Percentiles rank a stretch among this genome's conserved stretches.
Conservation (phyloP, 73 alveolate species). For the Tetrahymena elliotti region DNA sequence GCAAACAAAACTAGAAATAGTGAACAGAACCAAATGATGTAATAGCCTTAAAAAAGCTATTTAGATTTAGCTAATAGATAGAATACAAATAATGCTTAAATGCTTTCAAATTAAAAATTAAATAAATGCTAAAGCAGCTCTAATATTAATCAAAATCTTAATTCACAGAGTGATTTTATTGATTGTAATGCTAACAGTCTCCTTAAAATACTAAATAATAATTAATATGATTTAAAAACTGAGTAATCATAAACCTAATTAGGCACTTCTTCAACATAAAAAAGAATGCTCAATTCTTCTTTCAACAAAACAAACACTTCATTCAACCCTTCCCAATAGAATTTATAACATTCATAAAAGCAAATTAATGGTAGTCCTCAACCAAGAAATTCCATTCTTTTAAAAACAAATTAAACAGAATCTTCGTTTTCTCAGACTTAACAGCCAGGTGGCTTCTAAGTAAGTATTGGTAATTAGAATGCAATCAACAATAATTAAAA, state of each 20-base stretch:
- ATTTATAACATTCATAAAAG: neutral
- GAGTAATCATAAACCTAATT: neutral
- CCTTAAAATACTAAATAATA: neutral
- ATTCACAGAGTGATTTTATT: neutral
- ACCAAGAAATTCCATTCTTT: neutral
- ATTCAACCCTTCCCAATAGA: neutral
- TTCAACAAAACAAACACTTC: neutral
- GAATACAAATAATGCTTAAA: neutral
- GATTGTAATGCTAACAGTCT: neutral
- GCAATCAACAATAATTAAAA: neutral
- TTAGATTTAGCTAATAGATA: neutral
- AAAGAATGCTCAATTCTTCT: neutral
- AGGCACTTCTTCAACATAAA: neutral
- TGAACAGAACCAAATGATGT: neutral
- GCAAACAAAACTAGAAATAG: neutral
- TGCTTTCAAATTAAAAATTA: neutral
- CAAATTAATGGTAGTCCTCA: neutral
- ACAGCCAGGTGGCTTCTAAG: neutral
- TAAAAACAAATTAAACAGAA: neutral
- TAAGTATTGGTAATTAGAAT: neutral
- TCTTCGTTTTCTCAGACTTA: neutral
- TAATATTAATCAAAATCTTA: neutral
- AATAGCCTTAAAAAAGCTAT: neutral
- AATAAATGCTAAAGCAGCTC: neutral
- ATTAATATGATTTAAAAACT: neutral